These are phyloP conservation scores for Clavispora santaluciae DNA, from an alignment of 805 yeast genomes.

Conservation along the genomic window DNA sequence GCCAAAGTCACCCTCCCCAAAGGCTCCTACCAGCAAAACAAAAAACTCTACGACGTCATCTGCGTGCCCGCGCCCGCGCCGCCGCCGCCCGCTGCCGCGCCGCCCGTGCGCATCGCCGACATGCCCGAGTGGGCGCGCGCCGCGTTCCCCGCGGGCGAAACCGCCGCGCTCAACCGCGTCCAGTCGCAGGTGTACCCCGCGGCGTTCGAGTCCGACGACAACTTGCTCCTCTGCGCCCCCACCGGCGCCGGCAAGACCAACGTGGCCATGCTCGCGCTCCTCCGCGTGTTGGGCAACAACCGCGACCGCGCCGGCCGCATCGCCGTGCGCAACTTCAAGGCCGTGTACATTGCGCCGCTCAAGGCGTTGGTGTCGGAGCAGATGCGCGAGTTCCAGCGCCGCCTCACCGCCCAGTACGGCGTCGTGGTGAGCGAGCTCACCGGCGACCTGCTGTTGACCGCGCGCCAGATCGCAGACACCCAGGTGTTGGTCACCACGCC, in stretches of 20 bases:
- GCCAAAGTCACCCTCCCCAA: constrained; percentile 70
- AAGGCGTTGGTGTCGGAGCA: constrained; percentile 96
- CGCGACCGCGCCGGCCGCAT: constrained; percentile 48
- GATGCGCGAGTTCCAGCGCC: constrained; percentile 74
- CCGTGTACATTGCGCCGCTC: constrained; percentile 87
- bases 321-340: constrained; percentile 54
- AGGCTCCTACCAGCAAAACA: constrained; percentile 75
- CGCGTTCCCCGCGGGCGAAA: constrained; percentile 68
- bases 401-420: constrained; percentile 57
- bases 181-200: constrained; percentile 78
- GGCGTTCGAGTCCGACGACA: constrained; percentile 70
- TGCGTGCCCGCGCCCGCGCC: constrained; percentile 81
- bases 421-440: constrained; percentile 79
- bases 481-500: constrained; percentile 91
- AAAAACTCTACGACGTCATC: constrained; percentile 77
- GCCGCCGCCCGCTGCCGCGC: constrained; percentile 34
- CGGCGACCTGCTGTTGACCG: constrained; percentile 79
- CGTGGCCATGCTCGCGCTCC: constrained; percentile 81
- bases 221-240: constrained; percentile 88
- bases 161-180: constrained; percentile 65
- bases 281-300: constrained; percentile 55
- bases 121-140: constrained; percentile 80
- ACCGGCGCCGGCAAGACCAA: constrained; percentile 99
- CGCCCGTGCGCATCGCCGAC: constrained; percentile 51
- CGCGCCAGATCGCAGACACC: constrained; percentile 69